Evolutionary conservation across 2,329 filamentous ascomycete species (phyloP).

Genomic region (Penicillium corylophilum): DNA sequence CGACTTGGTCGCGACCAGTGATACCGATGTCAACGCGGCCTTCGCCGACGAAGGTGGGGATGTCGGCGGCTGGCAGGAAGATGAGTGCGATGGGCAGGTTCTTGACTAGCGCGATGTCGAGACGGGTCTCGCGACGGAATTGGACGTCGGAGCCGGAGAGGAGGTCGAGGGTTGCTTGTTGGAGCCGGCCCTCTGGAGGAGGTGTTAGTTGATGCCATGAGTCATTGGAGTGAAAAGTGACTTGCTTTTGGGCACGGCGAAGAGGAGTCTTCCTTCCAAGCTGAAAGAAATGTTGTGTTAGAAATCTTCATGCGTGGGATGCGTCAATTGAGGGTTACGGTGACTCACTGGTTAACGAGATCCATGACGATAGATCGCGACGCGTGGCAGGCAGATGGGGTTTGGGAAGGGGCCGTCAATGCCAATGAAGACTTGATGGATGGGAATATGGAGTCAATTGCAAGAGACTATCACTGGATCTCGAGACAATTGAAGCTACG

Average conservation of each 20-base stretch:
- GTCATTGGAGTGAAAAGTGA: conserved; percentile 30
- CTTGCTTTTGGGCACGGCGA: conserved; percentile 97
- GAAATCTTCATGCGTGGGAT: background rate
- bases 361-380: conserved; percentile 49
- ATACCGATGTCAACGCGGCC: conserved; percentile 92
- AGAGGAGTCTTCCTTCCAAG: conserved; percentile 87
- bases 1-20: conserved; percentile 88
- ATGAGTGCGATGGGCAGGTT: conserved; percentile 93
- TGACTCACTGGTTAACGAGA: conserved; percentile 61
- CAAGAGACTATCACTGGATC: background rate
- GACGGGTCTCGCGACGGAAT: conserved; percentile 89
- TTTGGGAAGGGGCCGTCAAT: background rate
- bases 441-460: conserved; percentile 9
- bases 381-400: conserved; percentile 10
- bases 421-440: background rate
- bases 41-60: conserved; percentile 95
- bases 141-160: conserved; percentile 93
- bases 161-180: conserved; percentile 83
- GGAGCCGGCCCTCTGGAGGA: conserved; percentile 79
- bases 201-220: conserved; percentile 20
- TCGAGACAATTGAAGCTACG: conserved; percentile 9
- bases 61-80: conserved; percentile 95
- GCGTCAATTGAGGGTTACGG: conserved; percentile 14
- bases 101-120: conserved; percentile 97
- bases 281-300: conserved; percentile 50